These are phyloP conservation scores for Rhodotorula sp. DNA, from an alignment of 1,284 basidiomycete species.

Conservation along the genomic window DNA sequence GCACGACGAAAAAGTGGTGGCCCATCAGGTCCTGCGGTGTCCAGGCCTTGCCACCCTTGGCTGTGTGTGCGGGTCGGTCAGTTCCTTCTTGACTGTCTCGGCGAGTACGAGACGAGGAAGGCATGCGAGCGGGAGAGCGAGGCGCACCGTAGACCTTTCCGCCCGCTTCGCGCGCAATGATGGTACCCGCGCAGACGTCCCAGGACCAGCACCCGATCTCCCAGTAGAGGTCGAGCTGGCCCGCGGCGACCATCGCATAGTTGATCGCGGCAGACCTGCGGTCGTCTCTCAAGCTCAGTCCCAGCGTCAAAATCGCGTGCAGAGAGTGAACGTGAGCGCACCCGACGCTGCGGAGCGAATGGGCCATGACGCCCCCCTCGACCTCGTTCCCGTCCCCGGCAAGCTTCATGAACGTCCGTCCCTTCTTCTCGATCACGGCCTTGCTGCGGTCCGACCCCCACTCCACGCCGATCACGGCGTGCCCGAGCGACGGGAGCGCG, in stretches of 20 bases:
- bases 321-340: conserved; percentile 50
- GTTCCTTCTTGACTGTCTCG: too few species aligned
- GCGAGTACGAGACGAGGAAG: too few species aligned
- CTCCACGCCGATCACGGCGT: conserved; percentile 84
- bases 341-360: conserved; percentile 78
- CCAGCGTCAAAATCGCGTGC: background rate
- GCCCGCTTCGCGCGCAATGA: conserved; percentile 89
- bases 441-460: conserved; percentile 82
- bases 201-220: conserved; percentile 79
- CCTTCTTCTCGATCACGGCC: conserved; percentile 63
- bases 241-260: conserved; percentile 78
- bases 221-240: conserved; percentile 74
- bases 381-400: conserved; percentile 70
- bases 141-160: conserved; percentile 63
- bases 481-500: conserved; percentile 70
- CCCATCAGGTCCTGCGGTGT: conserved; percentile 42
- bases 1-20: conserved; percentile 47
- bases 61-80: conserved; percentile 22
- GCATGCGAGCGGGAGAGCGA: too few species aligned
- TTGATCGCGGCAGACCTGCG: conserved; percentile 69
- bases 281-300: background rate
- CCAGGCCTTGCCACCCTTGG: conserved; percentile 43
- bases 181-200: conserved; percentile 71
- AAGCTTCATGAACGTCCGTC: conserved; percentile 69
- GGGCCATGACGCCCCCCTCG: conserved; percentile 77